Evolutionary conservation across 2,329 filamentous ascomycete species (phyloP), one percentile per base, ranked within the genome.

Genomic region (Sodiomyces alkalinus): DNA sequence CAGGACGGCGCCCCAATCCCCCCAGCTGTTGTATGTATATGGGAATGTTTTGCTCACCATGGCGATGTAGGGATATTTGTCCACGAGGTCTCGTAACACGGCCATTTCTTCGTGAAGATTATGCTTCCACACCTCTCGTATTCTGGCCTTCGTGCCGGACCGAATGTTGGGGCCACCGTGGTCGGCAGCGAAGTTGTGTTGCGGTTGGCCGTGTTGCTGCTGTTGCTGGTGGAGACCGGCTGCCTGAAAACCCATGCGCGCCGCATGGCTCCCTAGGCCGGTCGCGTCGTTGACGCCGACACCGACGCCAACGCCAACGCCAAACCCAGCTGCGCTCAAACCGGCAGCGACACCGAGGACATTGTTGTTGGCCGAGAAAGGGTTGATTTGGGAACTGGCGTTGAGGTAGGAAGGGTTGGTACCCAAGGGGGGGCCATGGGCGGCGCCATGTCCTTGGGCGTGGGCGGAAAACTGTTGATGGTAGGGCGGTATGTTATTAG

Each of bases 91-190:
- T 50, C 87, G 69, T 41, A 98, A 55, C 27, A 80, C 62, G 7
- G 73, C 77, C 78, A 98, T 90, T 58, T 98, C 90, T 47, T 92
- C 80, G 16, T 81, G 71, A 37, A 96, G 57, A 45, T 96, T 96
- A 42, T 83, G 73, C 49, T 79, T 80, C 90, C 90, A 98, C 21
- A 98, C 90, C 45, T 98, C 87, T 39, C 86, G 72, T 75, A 96
- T 96, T 50, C 85, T 68, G 36, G 75, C 72, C 45, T 83, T 82
- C 20, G 83, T 82, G 32, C 50, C 50, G n/a, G 20, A 15, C 54
- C 68, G 72, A 51, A 53, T 55, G 37, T 27, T 35, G 41, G 45
- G 25, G 11, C 23, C 35, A 11, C 30, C 31, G 16, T 38, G 34
- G 4, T 38, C 36, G 14, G 33, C 34, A 15, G 22, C 30, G 14